Evolutionary conservation across 1,284 basidiomycete species (phyloP).

Genomic region (Pholiota adiposa): DNA sequence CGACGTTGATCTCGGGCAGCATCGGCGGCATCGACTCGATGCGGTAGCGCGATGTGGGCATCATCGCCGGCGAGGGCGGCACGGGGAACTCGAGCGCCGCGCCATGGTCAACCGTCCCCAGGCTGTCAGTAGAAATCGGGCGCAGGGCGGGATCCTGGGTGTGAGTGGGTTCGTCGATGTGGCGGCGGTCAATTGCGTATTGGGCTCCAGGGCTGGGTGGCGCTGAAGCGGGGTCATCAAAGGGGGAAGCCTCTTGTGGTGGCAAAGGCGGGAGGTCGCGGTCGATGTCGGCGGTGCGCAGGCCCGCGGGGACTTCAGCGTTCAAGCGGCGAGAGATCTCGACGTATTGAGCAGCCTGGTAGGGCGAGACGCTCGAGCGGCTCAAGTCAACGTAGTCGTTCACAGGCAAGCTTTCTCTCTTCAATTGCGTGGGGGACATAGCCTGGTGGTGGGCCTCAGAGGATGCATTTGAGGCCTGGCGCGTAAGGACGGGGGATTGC

Average conservation of each 20-base stretch:
- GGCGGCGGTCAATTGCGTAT: slow-evolving; percentile 20
- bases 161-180: background rate
- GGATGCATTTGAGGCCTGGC: slow-evolving; percentile 20
- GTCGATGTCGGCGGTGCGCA: slow-evolving; percentile 37
- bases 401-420: slow-evolving; percentile 25
- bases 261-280: slow-evolving; percentile 31
- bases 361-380: slow-evolving; percentile 71
- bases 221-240: slow-evolving; percentile 33
- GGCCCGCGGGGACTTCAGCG: slow-evolving; percentile 41
- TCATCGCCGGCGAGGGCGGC: slow-evolving; percentile 39
- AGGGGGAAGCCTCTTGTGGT: slow-evolving; percentile 30
- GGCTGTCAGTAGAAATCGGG: slow-evolving; percentile 17
- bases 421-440: background rate
- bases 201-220: slow-evolving; percentile 22
- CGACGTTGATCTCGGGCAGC: slow-evolving; percentile 55
- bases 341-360: slow-evolving; percentile 74
- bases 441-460: background rate
- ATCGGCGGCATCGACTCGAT: slow-evolving; percentile 54
- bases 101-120: slow-evolving; percentile 3
- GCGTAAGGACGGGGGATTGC: slow-evolving; percentile 24
- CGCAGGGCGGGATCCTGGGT: background rate
- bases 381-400: slow-evolving; percentile 63
- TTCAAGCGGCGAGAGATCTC: slow-evolving; percentile 65
- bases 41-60: slow-evolving; percentile 43
- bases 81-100: slow-evolving; percentile 22